phyloP scores from a whole-genome alignment of 352 stramenopile genomes.

The Phytopythium chamaehyphon region DNA sequence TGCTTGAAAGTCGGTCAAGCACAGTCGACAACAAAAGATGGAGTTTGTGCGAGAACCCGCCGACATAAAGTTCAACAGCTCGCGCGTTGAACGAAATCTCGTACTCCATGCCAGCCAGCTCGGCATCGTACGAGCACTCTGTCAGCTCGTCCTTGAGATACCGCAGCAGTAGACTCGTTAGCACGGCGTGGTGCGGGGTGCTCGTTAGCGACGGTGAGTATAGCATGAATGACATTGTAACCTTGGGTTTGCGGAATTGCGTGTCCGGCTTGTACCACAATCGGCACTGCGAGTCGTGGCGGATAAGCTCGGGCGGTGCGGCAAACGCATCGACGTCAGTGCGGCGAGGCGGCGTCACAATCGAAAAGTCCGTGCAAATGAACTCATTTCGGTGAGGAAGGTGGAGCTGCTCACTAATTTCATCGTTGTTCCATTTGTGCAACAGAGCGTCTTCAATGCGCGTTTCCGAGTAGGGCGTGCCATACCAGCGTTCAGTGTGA shows the following conservation, averaged over 20 bases:
- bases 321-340: slow-evolving; percentile 1
- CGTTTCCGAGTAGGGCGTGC: slow-evolving; percentile 51
- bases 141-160: slow-evolving; percentile 84
- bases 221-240: slow-evolving; percentile 82
- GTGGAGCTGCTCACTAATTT: slow-evolving; percentile 27
- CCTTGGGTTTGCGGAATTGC: slow-evolving; percentile 90
- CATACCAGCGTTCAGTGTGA: slow-evolving; percentile 60
- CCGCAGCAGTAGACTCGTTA: slow-evolving; percentile 68
- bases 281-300: slow-evolving; percentile 41
- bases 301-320: slow-evolving; percentile 28
- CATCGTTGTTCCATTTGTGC: slow-evolving; percentile 27
- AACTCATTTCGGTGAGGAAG: slow-evolving; percentile 72
- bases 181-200: slow-evolving; percentile 63
- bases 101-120: slow-evolving; percentile 77
- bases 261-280: slow-evolving; percentile 88
- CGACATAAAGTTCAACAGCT: slow-evolving; percentile 76
- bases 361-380: slow-evolving; percentile 68
- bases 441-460: slow-evolving; percentile 30
- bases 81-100: slow-evolving; percentile 58
- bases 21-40: slow-evolving; percentile 73
- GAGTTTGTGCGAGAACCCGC: slow-evolving; percentile 90
- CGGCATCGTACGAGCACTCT: slow-evolving; percentile 75
- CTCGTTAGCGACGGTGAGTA: slow-evolving; percentile 50
- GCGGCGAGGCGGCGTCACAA: slow-evolving; percentile 34
- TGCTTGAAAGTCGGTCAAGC: slow-evolving; percentile 43